phyloP scores from a whole-genome alignment of 2,329 filamentous ascomycete genomes.

The Penicillium hordei region DNA sequence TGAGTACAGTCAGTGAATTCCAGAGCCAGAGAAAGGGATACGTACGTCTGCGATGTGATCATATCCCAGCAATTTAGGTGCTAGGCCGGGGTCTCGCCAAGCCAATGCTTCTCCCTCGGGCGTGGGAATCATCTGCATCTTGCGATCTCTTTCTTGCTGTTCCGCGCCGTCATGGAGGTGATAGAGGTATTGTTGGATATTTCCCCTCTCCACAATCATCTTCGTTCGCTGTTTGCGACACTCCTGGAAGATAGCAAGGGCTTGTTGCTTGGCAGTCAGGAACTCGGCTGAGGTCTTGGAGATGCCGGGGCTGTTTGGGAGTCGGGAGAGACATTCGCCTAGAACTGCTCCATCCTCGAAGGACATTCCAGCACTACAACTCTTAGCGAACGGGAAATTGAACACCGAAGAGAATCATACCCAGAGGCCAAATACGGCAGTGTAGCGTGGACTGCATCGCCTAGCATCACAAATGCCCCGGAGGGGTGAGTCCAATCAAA shows the following conservation, averaged over 20 bases:
- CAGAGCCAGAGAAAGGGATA: background rate
- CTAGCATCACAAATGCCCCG: conserved; percentile 59
- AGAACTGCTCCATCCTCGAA: conserved; percentile 61
- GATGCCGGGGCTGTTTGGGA: conserved; percentile 41
- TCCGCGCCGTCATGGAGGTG: conserved; percentile 60
- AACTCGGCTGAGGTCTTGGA: conserved; percentile 26
- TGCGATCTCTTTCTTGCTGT: conserved; percentile 55
- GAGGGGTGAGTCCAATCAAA: conserved; percentile 59
- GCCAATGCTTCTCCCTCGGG: conserved; percentile 44
- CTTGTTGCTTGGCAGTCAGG: conserved; percentile 36
- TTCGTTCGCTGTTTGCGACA: conserved; percentile 60
- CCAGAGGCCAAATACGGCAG: conserved; percentile 60
- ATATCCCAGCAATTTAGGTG: conserved; percentile 44
- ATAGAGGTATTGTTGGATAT: conserved; percentile 62
- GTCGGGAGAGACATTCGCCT: conserved; percentile 54
- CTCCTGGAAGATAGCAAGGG: conserved; percentile 52
- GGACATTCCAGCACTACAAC: conserved; percentile 57
- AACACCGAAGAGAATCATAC: conserved; percentile 16
- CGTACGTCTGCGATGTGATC: conserved; percentile 41
- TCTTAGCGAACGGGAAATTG: background rate
- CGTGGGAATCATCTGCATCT: conserved; percentile 41
- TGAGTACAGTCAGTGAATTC: background rate
- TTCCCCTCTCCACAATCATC: conserved; percentile 59
- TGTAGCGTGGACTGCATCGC: conserved; percentile 65
- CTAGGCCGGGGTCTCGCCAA: conserved; percentile 45